A percentile compares a stretch with the other conserved stretches of the same genome.
Conservation (phyloP, 768 basidiomycete species). For the Suillus alpinus region DNA sequence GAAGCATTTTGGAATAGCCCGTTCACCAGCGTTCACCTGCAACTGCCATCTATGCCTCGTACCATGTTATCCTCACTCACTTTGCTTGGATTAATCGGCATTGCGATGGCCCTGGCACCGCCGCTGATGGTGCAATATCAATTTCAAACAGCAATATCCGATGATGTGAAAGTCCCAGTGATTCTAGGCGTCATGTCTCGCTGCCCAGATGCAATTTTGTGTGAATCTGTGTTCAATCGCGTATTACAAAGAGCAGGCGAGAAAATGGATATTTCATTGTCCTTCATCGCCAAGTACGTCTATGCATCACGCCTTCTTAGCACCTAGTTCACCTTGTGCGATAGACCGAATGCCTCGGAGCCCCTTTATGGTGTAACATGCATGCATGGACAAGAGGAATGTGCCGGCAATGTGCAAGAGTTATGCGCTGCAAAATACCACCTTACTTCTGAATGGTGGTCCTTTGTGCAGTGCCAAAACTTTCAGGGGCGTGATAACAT, state of each 20-base stretch:
- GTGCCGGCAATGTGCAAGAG: constrained; percentile 86
- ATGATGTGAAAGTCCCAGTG: constrained; percentile 45
- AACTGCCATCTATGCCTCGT: constrained; percentile 8
- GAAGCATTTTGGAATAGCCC: neutral
- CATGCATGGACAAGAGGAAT: constrained; percentile 78
- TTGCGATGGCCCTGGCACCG: constrained; percentile 11
- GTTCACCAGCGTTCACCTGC: constrained; percentile 7
- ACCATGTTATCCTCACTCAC: constrained; percentile 19
- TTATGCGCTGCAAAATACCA: constrained; percentile 72
- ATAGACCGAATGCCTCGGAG: constrained; percentile 62
- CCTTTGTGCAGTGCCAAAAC: constrained; percentile 81
- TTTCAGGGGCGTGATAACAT: constrained; percentile 57
- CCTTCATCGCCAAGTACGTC: constrained; percentile 74
- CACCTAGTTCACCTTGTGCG: constrained; percentile 11
- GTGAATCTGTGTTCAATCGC: constrained; percentile 73
- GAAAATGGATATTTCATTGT: constrained; percentile 66
- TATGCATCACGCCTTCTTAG: constrained; percentile 6
- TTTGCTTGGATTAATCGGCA: constrained; percentile 15
- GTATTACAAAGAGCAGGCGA: constrained; percentile 60
- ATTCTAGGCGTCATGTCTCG: constrained; percentile 63
- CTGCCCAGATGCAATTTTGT: constrained; percentile 81
- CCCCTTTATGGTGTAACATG: constrained; percentile 78
- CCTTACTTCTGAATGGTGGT: constrained; percentile 67
- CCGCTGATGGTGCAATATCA: constrained; percentile 22
- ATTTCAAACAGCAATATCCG: constrained; percentile 10